Evolutionary conservation across 2,329 filamentous ascomycete species (phyloP), one percentile per base, ranked within the genome.

Genomic region (Pseudocercospora fuligena): DNA sequence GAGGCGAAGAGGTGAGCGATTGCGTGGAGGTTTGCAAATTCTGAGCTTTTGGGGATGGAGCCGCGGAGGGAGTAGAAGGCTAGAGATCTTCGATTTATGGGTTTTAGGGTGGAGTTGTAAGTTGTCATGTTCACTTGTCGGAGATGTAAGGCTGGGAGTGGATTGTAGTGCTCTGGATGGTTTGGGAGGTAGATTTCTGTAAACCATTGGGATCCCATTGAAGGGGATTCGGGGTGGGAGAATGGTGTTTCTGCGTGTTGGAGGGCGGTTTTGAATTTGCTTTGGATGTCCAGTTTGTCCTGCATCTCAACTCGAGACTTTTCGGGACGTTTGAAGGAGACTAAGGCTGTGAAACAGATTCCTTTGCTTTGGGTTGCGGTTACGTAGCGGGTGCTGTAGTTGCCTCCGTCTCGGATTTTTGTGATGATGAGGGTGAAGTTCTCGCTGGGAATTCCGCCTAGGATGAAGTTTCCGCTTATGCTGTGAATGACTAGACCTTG

Each of bases 391-490:
- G 57, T 46, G 33, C 57, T 60, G 57, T 60, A 60, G 33, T 40
- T 40, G 8, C 57, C 57, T 46, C 57, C 57, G 12, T 60, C 57
- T 40, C 33, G 1, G 57, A 60, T 46, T 7, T 25, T 23, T 5
- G 21, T 46, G 9, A 60, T 21, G 5, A 12, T 4, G 31, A 60
- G 57, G 4, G 2, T 23, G 57, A 60, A 60, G 21, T 23, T n/a
- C 16, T 60, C 57, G 9, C 7, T 43, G 16, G 57, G 57, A 6
- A 60, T 60, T n/a, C 57, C 57, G 33, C 57, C 54, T 12, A 60
- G n/a, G 19, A 60, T 60, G 33, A 60, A 60, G n/a, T 43, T 40
- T n/a, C 57, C 57, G 21, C 29, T 60, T 31, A 60, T 46, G 31
- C 57, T 46, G 33, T 60, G 57, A 12, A 60, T 60, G 2, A 46